A percentile compares a stretch with the other conserved stretches of the same genome.
Evolutionary conservation across 495 filamentous ascomycete genomes (phyloP).

Genomic region (Neurospora sp.): DNA sequence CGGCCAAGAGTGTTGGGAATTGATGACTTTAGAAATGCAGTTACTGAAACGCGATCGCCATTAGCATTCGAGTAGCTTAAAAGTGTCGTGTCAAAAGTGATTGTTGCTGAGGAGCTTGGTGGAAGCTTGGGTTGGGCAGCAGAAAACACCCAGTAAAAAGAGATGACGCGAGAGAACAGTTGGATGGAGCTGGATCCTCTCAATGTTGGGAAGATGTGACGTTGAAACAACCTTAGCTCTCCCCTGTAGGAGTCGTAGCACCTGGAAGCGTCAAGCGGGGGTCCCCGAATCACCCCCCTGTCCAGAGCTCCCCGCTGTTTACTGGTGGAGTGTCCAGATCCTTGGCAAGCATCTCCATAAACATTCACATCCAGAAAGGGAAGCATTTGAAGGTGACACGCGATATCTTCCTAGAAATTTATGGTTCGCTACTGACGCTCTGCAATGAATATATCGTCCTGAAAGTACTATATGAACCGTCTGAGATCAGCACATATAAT

Average conservation of each 20-base stretch:
- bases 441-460: neutral
- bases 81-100: neutral
- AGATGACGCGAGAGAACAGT: neutral
- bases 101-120: neutral
- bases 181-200: neutral
- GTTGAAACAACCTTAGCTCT: neutral
- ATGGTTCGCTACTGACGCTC: neutral
- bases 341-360: neutral
- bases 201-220: neutral
- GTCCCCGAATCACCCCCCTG: neutral
- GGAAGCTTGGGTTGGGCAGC: neutral
- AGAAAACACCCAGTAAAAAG: neutral
- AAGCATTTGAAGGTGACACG: neutral
- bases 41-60: neutral
- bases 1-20: neutral
- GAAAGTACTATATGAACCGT: neutral
- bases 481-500: neutral
- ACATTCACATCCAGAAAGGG: neutral
- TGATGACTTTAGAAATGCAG: neutral
- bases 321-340: neutral
- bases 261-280: neutral
- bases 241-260: neutral
- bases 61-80: neutral
- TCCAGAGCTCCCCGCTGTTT: neutral
- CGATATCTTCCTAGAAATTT: neutral